Evolutionary conservation across 2,329 filamentous ascomycete species (phyloP), one percentile per base, ranked within the genome.

Genomic region (Neopestalotiopsis sp.): DNA sequence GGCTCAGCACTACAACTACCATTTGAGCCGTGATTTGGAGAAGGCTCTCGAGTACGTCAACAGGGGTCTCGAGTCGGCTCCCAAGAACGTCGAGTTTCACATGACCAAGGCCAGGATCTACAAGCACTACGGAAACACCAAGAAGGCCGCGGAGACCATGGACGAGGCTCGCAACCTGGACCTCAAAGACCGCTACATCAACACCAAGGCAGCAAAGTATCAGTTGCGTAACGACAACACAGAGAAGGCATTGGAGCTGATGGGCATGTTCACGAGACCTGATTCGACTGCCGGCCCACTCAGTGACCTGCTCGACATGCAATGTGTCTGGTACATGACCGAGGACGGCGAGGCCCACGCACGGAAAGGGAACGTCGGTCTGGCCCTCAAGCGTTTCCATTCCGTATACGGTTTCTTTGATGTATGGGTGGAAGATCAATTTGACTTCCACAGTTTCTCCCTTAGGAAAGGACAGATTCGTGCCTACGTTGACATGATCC

Each of bases 361-460:
- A 68, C 91, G 96, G 65, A 92, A 94, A 78, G 91, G 91, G 72
- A 94, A 97, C 74, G 84, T 93, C 61, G 94, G 92, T 4, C 86
- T 98, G 69, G 95, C 97, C 0, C 85, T 99, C 66, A 99, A 99
- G 85, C 90, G 97, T 64, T 95, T 98, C 81, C 93, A 95, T 72
- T 87, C 93, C 28, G 89, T 99, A 68, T 91, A 92, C 79, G 94
- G 93, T 81, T 97, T 99, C 73, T 99, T 99, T 76, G 95, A 98
- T 73, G 90, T 94, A 24, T 99, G 96, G 96, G 92, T 97, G 78
- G 97, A 99, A 79, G 96, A 99, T 75, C 96, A 99, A 77, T 98
- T 98, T 76, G 96, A 99, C 79, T 99, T 99, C 85, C 97, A 99
- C 78, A 94, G 90, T 79, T 99, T 99, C 81, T 98, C 94, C 24